Conservation (phyloP, 495 filamentous ascomycete species). For the Pyrenula massariospora region DNA sequence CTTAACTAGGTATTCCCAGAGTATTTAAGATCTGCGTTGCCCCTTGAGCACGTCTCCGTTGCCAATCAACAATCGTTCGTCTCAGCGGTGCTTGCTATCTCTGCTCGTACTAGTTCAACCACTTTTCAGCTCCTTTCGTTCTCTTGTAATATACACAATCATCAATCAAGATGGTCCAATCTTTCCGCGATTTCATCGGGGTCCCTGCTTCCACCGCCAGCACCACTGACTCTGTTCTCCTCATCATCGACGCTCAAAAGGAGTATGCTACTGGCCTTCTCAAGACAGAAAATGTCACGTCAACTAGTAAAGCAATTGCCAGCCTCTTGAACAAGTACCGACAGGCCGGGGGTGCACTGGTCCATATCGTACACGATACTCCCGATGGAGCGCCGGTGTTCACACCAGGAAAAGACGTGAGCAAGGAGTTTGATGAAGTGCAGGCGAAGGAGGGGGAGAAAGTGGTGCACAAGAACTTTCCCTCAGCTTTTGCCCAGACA, state of each 20-base stretch:
- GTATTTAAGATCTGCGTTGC: no score
- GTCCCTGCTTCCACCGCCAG: slow-evolving; percentile 34
- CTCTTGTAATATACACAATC: no score
- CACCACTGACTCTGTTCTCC: slow-evolving; percentile 36
- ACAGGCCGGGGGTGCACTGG: slow-evolving; percentile 30
- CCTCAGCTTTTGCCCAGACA: slow-evolving; percentile 35
- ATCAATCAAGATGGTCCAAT: no score
- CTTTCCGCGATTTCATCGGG: slow-evolving; percentile 39
- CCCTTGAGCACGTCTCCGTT: no score
- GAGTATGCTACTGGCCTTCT: slow-evolving; percentile 46
- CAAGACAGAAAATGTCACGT: slow-evolving; percentile 30
- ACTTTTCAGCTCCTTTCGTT: no score
- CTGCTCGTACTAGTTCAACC: no score
- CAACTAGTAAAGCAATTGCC: slow-evolving; percentile 33
- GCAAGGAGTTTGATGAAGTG: slow-evolving; percentile 40
- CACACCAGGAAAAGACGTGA: slow-evolving; percentile 39
- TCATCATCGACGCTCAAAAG: slow-evolving; percentile 57
- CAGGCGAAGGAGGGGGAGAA: slow-evolving; percentile 31
- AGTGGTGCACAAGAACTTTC: slow-evolving; percentile 32
- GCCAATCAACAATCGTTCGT: no score
- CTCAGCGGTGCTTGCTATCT: no score
- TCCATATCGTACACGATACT: slow-evolving; percentile 43
- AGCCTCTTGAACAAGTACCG: slow-evolving; percentile 41
- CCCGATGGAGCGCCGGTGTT: slow-evolving; percentile 50
- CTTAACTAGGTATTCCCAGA: no score